phyloP scores from a whole-genome alignment of 495 filamentous ascomycete genomes.

The Aspergillus diversus region DNA sequence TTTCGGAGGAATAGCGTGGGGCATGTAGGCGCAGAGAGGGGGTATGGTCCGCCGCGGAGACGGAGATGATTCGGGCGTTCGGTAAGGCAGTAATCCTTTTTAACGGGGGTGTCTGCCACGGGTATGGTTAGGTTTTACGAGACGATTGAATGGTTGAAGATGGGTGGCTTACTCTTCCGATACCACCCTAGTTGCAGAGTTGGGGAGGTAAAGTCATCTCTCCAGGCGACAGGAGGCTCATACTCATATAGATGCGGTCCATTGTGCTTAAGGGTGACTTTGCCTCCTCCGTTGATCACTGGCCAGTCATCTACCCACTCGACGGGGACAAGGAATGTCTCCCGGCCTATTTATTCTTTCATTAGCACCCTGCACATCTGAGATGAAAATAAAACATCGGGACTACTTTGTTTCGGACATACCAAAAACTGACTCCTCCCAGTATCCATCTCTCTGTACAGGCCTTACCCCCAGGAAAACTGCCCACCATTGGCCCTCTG shows the following conservation, averaged over 20 bases:
- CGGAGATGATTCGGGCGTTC: conserved; percentile 40
- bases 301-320: conserved; percentile 55
- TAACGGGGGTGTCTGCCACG: conserved; percentile 34
- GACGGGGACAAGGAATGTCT: conserved; percentile 50
- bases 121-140: neutral
- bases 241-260: conserved; percentile 36
- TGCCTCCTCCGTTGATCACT: conserved; percentile 46
- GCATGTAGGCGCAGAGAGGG: conserved; percentile 41
- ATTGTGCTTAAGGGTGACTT: conserved; percentile 40
- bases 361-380: neutral
- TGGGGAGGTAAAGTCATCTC: conserved; percentile 40
- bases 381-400: too few species aligned
- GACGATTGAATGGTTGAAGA: neutral
- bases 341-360: conserved; percentile 36
- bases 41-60: conserved; percentile 46
- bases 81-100: conserved; percentile 39
- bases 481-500: conserved; percentile 48
- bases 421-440: conserved; percentile 47
- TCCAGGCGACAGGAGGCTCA: conserved; percentile 33
- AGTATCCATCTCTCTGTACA: conserved; percentile 25
- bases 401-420: conserved; percentile 1
- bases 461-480: conserved; percentile 51
- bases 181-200: conserved; percentile 45
- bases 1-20: conserved; percentile 51
- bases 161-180: conserved; percentile 38